Evolutionary conservation across 2,329 filamentous ascomycete genomes (phyloP).

Genomic region (Clonostachys solani): DNA sequence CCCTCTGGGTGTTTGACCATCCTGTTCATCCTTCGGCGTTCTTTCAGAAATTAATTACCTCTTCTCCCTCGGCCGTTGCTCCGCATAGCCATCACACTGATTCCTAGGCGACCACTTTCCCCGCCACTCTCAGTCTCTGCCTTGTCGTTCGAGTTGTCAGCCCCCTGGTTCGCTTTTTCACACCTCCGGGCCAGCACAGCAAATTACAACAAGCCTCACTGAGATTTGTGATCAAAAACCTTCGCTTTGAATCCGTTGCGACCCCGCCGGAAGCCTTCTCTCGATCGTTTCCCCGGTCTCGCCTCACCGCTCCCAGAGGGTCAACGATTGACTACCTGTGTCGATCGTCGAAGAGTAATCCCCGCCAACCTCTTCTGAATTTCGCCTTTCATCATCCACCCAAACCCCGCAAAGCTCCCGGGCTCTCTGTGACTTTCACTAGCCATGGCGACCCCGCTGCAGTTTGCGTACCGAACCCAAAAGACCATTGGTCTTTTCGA

Average conservation of each 20-base stretch:
- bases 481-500: conserved; percentile 95
- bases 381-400: conserved; percentile 8
- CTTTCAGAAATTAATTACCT: conserved; percentile 27
- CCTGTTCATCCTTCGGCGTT: conserved; percentile 20
- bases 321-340: not conserved
- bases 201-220: too few relatives aligned
- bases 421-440: conserved; percentile 74
- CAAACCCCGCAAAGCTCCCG: conserved; percentile 7
- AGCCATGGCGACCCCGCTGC: conserved; percentile 90
- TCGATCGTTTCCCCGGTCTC: too few relatives aligned
- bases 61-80: conserved; percentile 9
- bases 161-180: too few relatives aligned
- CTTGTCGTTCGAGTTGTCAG: too few relatives aligned
- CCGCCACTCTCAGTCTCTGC: conserved; percentile 2
- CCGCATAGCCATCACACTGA: too few relatives aligned
- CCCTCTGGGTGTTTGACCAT: conserved; percentile 33
- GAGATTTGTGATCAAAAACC: too few relatives aligned
- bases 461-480: conserved; percentile 95
- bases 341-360: not conserved
- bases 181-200: too few relatives aligned
- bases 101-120: conserved; percentile 5
- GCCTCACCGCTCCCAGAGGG: conserved; percentile 4
- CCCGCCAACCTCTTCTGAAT: not conserved
- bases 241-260: too few relatives aligned
- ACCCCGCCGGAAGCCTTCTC: too few relatives aligned